Conservation (phyloP, 2,329 filamentous ascomycete species). For the Magnaporthiopsis rhizophila region DNA sequence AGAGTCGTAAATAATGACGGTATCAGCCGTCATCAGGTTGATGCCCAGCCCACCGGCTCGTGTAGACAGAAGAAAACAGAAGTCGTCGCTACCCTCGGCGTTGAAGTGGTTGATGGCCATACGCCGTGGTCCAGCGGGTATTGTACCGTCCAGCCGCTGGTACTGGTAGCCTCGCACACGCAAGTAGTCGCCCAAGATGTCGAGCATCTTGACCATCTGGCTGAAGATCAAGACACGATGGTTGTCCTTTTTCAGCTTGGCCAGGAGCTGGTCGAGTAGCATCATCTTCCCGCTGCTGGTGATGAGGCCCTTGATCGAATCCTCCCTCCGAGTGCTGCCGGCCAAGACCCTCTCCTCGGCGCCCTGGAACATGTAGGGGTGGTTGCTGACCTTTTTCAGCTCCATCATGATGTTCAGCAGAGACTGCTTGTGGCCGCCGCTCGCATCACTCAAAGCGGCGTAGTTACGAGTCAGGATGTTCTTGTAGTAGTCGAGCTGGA, state of each 20-base stretch:
- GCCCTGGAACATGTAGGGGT: conserved; percentile 95
- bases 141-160: conserved; percentile 91
- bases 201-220: conserved; percentile 98
- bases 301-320: conserved; percentile 85
- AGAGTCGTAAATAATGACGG: conserved; percentile 94
- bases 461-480: conserved; percentile 98
- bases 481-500: conserved; percentile 97
- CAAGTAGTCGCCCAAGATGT: conserved; percentile 91
- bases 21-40: conserved; percentile 98
- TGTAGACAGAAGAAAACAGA: conserved; percentile 92
- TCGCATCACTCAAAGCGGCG: conserved; percentile 82
- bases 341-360: conserved; percentile 84
- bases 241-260: conserved; percentile 85
- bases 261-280: conserved; percentile 89
- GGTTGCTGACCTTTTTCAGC: conserved; percentile 97
- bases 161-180: conserved; percentile 90
- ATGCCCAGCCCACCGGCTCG: conserved; percentile 96
- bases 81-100: conserved; percentile 89
- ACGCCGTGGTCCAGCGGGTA: conserved; percentile 76
- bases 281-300: conserved; percentile 99
- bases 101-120: conserved; percentile 99
- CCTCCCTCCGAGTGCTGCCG: conserved; percentile 74
- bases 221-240: conserved; percentile 98
- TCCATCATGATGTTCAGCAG: conserved; percentile 99
- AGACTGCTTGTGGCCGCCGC: conserved; percentile 87